Evolutionary conservation across 352 stramenopile species (phyloP).

Genomic region (Phytopythium aichiense): DNA sequence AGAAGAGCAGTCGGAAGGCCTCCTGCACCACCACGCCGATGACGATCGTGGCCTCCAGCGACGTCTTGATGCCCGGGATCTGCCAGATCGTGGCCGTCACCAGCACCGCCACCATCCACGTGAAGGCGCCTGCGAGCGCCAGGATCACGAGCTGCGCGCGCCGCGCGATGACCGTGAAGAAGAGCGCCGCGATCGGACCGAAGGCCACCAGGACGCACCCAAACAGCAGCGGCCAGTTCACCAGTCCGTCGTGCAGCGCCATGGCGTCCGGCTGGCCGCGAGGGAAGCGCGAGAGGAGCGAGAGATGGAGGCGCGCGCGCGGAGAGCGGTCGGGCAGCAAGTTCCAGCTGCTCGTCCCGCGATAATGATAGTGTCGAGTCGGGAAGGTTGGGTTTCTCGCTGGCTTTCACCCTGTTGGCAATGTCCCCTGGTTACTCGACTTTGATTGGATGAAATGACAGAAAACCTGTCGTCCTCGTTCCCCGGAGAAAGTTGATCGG

Average conservation of each 20-base stretch:
- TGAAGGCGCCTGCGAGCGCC: conserved; percentile 72
- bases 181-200: conserved; percentile 64
- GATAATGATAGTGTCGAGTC: no score
- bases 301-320: neutral
- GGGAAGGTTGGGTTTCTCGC: no score
- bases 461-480: no score
- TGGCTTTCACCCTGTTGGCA: no score
- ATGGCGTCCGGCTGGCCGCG: conserved; percentile 21
- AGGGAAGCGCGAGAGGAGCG: neutral
- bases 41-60: conserved; percentile 67
- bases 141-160: conserved; percentile 85
- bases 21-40: conserved; percentile 73
- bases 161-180: conserved; percentile 76
- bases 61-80: conserved; percentile 67
- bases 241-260: conserved; percentile 58
- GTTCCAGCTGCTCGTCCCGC: no score
- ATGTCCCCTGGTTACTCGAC: no score
- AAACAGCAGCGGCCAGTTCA: conserved; percentile 86
- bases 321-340: no score
- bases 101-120: conserved; percentile 79
- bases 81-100: conserved; percentile 71
- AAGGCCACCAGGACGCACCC: conserved; percentile 80
- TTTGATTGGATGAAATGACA: no score
- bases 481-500: no score
- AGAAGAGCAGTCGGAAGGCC: conserved; percentile 64